Percentiles rank a stretch among this genome's conserved stretches.
Evolutionary conservation across 106 monocot genomes (phyloP).

Genomic region (Platanthera guangdongensis): DNA sequence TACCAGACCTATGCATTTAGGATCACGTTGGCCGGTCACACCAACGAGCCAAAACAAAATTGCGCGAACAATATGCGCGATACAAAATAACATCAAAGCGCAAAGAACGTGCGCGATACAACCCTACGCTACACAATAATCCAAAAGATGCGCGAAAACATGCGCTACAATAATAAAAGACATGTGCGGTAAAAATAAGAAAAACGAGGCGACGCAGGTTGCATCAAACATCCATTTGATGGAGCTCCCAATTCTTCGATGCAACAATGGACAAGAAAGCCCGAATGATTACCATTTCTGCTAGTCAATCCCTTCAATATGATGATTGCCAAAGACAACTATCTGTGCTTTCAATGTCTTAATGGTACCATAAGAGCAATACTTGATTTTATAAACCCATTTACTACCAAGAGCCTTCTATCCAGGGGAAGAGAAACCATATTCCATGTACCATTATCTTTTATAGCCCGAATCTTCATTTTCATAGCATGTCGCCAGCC

Average conservation of each 20-base stretch:
- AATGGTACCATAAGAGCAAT: background rate
- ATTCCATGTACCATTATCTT: background rate
- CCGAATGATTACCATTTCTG: background rate
- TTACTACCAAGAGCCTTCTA: background rate
- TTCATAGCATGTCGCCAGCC: background rate
- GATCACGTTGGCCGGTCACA: too few species aligned
- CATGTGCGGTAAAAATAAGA: too few species aligned
- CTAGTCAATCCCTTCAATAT: background rate
- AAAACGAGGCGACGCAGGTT: too few species aligned
- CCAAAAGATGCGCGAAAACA: too few species aligned
- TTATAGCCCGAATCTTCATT: background rate
- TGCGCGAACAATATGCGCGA: too few species aligned
- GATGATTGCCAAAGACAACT: background rate
- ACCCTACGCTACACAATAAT: too few species aligned
- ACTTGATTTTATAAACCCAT: slow-evolving; percentile 5
- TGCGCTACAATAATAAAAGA: too few species aligned
- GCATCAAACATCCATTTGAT: slow-evolving; percentile 1
- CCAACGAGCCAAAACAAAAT: too few species aligned
- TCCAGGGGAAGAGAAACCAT: background rate
- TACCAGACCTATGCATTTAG: too few species aligned
- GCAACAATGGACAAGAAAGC: background rate
- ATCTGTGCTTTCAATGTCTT: background rate
- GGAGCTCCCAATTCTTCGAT: background rate
- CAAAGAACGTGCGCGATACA: too few species aligned
- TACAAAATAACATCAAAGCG: too few species aligned